Percentiles rank a stretch among this genome's conserved stretches.
phyloP scores from a whole-genome alignment of 306 rosid genomes.

The Prunus kanzakura region DNA sequence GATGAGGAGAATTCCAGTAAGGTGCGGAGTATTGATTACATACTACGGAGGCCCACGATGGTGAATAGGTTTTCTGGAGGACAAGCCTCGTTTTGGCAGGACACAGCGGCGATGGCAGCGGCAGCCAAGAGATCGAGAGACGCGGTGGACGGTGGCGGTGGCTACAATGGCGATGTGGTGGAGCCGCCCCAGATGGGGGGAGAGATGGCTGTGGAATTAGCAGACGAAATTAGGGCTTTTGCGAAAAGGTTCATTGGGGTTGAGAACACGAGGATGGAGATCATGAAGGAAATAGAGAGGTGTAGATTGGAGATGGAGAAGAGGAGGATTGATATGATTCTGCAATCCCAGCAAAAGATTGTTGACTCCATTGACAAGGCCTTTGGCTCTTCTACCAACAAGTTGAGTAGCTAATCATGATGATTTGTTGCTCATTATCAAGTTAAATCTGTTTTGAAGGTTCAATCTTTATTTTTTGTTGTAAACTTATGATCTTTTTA shows the following conservation, averaged over 20 bases:
- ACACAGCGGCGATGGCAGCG: conserved; percentile 2
- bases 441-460: neutral
- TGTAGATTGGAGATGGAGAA: conserved; percentile 82
- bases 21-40: conserved; percentile 44
- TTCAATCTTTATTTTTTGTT: neutral
- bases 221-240: conserved; percentile 58
- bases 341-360: conserved; percentile 54
- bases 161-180: conserved; percentile 1
- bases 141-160: conserved; percentile 8
- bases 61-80: conserved; percentile 21
- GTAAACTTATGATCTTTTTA: neutral
- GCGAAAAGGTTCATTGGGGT: conserved; percentile 53
- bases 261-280: conserved; percentile 80
- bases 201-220: conserved; percentile 40
- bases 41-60: conserved; percentile 29
- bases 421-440: neutral
- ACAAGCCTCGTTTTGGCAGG: conserved; percentile 6
- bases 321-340: conserved; percentile 60
- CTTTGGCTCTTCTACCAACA: conserved; percentile 50
- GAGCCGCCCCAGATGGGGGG: conserved; percentile 5
- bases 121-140: conserved; percentile 26
- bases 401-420: conserved; percentile 18
- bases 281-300: conserved; percentile 75
- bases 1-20: conserved; percentile 17
- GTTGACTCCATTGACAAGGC: conserved; percentile 71